These are phyloP conservation scores for Lasiodiplodia sp. DNA, from an alignment of 2,329 filamentous ascomycete genomes.

Conservation along the genomic window DNA sequence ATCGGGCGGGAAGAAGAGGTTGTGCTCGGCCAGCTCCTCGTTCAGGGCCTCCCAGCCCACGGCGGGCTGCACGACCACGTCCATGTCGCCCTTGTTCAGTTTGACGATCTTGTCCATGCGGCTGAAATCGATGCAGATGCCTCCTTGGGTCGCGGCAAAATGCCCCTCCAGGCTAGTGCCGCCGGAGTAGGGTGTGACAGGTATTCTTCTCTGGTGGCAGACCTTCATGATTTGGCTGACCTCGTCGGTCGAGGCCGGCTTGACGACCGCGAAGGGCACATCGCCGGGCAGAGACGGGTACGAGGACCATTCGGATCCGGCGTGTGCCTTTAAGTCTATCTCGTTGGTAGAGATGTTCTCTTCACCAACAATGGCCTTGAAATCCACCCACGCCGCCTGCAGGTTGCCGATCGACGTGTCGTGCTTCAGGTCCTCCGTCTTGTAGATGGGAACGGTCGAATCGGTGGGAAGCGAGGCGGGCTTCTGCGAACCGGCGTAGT, in stretches of 20 bases:
- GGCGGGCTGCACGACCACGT: conserved; percentile 68
- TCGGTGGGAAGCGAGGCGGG: conserved; percentile 55
- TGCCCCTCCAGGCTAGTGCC: conserved; percentile 91
- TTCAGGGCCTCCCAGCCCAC: conserved; percentile 89
- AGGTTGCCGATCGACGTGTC: conserved; percentile 64
- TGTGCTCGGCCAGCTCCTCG: conserved; percentile 73
- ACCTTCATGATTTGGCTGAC: conserved; percentile 89
- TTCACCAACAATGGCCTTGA: conserved; percentile 66
- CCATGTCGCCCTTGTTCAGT: conserved; percentile 73
- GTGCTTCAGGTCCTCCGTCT: conserved; percentile 58
- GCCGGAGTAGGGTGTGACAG: conserved; percentile 85
- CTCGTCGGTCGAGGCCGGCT: conserved; percentile 79
- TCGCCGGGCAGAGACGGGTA: conserved; percentile 52
- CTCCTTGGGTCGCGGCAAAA: conserved; percentile 81
- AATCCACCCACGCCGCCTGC: conserved; percentile 70
- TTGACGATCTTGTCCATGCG: conserved; percentile 83
- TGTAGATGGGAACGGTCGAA: conserved; percentile 65
- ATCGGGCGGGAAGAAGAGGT: conserved; percentile 91
- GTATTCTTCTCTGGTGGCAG: conserved; percentile 80
- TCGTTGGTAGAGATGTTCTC: conserved; percentile 68
- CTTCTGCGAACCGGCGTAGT: conserved; percentile 62
- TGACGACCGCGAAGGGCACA: conserved; percentile 70
- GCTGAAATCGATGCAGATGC: conserved; percentile 85
- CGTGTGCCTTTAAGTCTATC: conserved; percentile 62
- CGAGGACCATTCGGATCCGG: conserved; percentile 71